Conservation (phyloP, 2,329 filamentous ascomycete genomes). For the Atkinsonella texensis region DNA sequence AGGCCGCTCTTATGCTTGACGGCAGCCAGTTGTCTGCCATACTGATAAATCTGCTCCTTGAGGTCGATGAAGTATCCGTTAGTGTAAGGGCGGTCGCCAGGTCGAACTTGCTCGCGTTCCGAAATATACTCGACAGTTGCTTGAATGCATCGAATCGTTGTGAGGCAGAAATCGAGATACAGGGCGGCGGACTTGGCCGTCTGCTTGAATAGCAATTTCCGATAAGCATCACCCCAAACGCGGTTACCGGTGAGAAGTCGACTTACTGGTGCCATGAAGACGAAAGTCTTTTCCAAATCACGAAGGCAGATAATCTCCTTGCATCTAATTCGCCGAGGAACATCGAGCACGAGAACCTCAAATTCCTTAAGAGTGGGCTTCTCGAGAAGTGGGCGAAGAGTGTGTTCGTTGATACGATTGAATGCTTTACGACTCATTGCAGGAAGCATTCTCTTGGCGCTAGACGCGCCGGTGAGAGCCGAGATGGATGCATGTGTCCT, state of each 20-base stretch:
- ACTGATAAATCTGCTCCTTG: slow-evolving; percentile 82
- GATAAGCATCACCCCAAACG: slow-evolving; percentile 54
- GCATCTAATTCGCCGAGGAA: slow-evolving; percentile 66
- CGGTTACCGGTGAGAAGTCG: slow-evolving; percentile 40
- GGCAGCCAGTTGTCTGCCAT: slow-evolving; percentile 72
- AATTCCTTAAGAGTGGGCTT: slow-evolving; percentile 68
- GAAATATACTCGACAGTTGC: slow-evolving; percentile 75
- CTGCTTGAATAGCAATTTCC: slow-evolving; percentile 64
- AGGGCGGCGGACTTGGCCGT: slow-evolving; percentile 55
- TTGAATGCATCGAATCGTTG: slow-evolving; percentile 81
- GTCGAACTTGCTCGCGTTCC: slow-evolving; percentile 76
- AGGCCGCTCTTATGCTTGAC: slow-evolving; percentile 55
- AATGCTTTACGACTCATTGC: slow-evolving; percentile 57
- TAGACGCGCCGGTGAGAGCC: slow-evolving; percentile 46
- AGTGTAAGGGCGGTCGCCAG: slow-evolving; percentile 81
- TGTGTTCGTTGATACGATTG: slow-evolving; percentile 68
- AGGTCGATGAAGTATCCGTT: slow-evolving; percentile 96
- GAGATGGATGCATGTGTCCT: slow-evolving; percentile 29
- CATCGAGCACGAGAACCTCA: slow-evolving; percentile 64
- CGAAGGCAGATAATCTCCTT: slow-evolving; percentile 84
- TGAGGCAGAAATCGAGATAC: slow-evolving; percentile 83
- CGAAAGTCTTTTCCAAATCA: slow-evolving; percentile 86
- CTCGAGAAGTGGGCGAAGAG: slow-evolving; percentile 64
- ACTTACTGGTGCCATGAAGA: slow-evolving; percentile 93
- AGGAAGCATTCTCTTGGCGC: slow-evolving; percentile 36